phyloP scores from a whole-genome alignment of 2,329 filamentous ascomycete species.

The Arthrobotrys musiformis region DNA sequence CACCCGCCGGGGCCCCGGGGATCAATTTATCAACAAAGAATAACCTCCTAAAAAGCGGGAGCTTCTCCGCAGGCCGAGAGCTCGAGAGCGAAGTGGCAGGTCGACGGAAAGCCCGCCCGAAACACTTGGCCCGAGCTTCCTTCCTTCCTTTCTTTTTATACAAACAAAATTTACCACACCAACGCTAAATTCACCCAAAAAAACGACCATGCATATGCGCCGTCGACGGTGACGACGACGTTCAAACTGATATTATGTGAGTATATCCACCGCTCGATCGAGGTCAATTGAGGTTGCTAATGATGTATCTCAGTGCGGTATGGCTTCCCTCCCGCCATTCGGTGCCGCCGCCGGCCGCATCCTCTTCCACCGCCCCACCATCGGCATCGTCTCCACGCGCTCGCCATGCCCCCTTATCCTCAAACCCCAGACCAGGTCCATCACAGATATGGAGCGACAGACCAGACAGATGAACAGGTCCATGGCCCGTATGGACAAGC shows the following conservation, averaged over 20 bases:
- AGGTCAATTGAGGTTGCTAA: neutral
- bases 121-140: constrained; percentile 21
- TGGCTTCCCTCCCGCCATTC: constrained; percentile 25
- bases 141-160: neutral
- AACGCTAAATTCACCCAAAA: constrained; percentile 5
- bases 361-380: constrained; percentile 23
- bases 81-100: constrained; percentile 26
- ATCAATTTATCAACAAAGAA: neutral
- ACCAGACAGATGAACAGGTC: neutral
- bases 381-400: constrained; percentile 9
- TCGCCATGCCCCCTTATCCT: constrained; percentile 8
- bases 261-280: no score
- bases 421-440: neutral
- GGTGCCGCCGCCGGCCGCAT: constrained; percentile 4
- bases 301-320: neutral
- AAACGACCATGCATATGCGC: constrained; percentile 22
- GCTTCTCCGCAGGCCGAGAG: constrained; percentile 22
- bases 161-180: constrained; percentile 35
- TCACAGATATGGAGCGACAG: neutral
- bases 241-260: no score
- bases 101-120: constrained; percentile 7
- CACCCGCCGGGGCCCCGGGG: neutral
- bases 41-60: neutral
- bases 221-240: constrained; percentile 47
- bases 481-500: neutral